Evolutionary conservation across 106 monocot genomes (phyloP).

Genomic region (Phalaenopsis equestris): DNA sequence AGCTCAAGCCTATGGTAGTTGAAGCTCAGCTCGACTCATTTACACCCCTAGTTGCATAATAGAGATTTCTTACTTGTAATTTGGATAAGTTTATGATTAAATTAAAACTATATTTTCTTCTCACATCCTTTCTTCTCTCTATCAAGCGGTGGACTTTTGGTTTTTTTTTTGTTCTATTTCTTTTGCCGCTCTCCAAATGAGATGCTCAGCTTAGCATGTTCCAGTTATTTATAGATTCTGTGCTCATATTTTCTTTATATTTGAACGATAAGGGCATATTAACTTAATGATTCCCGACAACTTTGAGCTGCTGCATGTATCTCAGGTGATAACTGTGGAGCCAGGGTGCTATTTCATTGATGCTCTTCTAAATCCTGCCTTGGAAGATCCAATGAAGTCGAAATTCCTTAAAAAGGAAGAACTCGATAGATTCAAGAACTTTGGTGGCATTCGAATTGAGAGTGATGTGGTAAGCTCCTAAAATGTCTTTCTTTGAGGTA

Average conservation of each 20-base stretch:
- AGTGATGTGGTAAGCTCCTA: conserved; percentile 76
- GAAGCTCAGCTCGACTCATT: too few relatives aligned
- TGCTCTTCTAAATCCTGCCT: conserved; percentile 63
- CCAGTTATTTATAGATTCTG: not conserved
- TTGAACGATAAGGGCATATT: not conserved
- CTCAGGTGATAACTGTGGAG: conserved; percentile 93
- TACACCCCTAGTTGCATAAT: not conserved
- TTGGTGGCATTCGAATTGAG: conserved; percentile 96
- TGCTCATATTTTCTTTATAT: not conserved
- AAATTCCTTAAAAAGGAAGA: conserved; percentile 58
- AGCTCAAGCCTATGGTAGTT: too few relatives aligned
- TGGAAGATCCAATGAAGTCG: conserved; percentile 41
- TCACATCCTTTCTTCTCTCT: not conserved
- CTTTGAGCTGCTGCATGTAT: not conserved
- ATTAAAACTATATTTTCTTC: too few relatives aligned
- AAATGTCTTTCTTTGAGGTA: not conserved
- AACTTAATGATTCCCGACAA: not conserved
- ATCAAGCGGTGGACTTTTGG: not conserved
- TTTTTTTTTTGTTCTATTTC: not conserved
- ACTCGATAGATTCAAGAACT: conserved; percentile 49
- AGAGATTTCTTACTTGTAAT: not conserved
- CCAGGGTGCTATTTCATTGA: conserved; percentile 98
- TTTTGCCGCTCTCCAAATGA: not conserved
- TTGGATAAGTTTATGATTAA: too few relatives aligned
- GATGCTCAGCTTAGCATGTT: not conserved